A percentile compares a stretch with the other conserved stretches of the same genome.
These are phyloP conservation scores for Chytridium lagenaria DNA, from an alignment of 371 early-diverging fungal genomes.

Conservation along the genomic window DNA sequence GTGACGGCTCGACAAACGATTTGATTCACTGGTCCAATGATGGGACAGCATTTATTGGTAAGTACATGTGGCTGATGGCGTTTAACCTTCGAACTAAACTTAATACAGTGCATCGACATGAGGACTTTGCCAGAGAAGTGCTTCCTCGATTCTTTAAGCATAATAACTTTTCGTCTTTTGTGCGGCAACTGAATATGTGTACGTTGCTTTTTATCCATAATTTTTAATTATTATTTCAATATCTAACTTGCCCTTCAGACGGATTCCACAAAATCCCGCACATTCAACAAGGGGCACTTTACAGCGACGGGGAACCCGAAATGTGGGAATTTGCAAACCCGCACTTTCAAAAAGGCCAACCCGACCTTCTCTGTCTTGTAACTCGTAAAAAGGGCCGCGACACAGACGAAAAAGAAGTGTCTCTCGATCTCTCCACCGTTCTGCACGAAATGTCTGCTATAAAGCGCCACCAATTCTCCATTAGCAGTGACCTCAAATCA, in stretches of 20 bases:
- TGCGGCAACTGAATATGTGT: slow-evolving; percentile 91
- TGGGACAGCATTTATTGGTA: slow-evolving; percentile 85
- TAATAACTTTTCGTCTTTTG: slow-evolving; percentile 89
- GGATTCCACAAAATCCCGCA: slow-evolving; percentile 90
- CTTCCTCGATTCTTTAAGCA: slow-evolving; percentile 90
- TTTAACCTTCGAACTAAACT: slow-evolving; percentile 33
- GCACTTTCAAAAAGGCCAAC: slow-evolving; percentile 55
- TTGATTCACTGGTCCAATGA: slow-evolving; percentile 77
- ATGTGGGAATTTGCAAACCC: slow-evolving; percentile 56
- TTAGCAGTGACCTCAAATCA: slow-evolving; percentile 82
- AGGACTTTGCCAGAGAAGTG: slow-evolving; percentile 58
- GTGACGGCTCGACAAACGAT: slow-evolving; percentile 66
- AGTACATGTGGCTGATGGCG: slow-evolving; percentile 57
- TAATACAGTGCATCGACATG: slow-evolving; percentile 45
- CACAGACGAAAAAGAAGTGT: slow-evolving; percentile 50
- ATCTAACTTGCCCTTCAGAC: slow-evolving; percentile 37
- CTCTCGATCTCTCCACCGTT: slow-evolving; percentile 47
- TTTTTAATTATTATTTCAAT: neutral
- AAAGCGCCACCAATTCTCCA: slow-evolving; percentile 86
- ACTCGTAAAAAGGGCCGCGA: slow-evolving; percentile 48
- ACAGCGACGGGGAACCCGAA: slow-evolving; percentile 62
- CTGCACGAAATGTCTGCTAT: slow-evolving; percentile 80
- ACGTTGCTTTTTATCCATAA: neutral
- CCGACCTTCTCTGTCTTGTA: slow-evolving; percentile 55
- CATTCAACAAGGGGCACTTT: slow-evolving; percentile 75